Percentiles rank a stretch among this genome's conserved stretches.
phyloP scores from a whole-genome alignment of 306 rosid genomes.

The Malus sylvestris region DNA sequence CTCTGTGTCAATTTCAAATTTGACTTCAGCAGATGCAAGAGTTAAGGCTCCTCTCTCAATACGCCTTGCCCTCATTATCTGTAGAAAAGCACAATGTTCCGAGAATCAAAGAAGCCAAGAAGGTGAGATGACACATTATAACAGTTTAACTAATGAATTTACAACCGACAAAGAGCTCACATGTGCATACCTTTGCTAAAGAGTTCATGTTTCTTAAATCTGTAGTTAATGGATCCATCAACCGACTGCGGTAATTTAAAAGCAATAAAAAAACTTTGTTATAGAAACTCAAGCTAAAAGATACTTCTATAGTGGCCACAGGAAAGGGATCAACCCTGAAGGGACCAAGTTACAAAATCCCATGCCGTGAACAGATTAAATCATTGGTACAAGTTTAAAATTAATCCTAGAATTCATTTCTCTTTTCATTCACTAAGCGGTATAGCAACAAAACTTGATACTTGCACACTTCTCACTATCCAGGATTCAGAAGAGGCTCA shows the following conservation, averaged over 20 bases:
- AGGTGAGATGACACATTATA: conserved; percentile 6
- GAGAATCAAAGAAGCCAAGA: conserved; percentile 24
- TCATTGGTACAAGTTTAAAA: not conserved
- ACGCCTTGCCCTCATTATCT: conserved; percentile 91
- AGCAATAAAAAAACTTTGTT: conserved; percentile 6
- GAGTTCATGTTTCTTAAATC: conserved; percentile 89
- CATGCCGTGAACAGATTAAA: not conserved
- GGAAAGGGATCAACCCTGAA: not conserved
- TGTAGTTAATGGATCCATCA: conserved; percentile 87
- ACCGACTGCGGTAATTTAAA: conserved; percentile 56
- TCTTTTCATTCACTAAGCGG: not conserved
- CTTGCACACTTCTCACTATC: not conserved
- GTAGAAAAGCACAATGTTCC: conserved; percentile 24
- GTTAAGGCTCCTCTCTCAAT: conserved; percentile 95
- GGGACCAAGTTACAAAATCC: not conserved
- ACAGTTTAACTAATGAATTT: not conserved
- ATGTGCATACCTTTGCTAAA: conserved; percentile 77
- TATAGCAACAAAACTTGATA: not conserved
- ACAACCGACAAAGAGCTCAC: conserved; percentile 4
- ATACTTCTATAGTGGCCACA: conserved; percentile 1
- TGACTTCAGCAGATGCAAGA: conserved; percentile 99
- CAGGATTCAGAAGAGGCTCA: not conserved
- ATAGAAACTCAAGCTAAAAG: not conserved
- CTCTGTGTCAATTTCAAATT: conserved; percentile 97
- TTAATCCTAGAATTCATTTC: not conserved